phyloP scores from a whole-genome alignment of 345 rosid species.

The Corchorus capsularis region DNA sequence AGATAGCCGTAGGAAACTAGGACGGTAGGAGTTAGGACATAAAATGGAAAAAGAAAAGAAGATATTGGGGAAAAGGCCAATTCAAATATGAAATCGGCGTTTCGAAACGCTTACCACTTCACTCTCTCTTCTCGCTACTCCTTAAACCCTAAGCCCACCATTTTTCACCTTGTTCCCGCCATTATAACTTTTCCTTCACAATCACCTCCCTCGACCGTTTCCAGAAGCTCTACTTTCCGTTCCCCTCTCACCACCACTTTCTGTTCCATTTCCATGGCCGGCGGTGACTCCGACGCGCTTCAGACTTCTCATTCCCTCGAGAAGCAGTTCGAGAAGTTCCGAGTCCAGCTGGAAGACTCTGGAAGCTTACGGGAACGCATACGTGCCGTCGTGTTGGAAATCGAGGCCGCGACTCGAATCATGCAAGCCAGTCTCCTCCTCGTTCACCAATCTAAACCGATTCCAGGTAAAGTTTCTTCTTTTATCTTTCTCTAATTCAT shows the following conservation, averaged over 20 bases:
- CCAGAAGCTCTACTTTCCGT: neutral
- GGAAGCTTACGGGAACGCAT: slow-evolving; percentile 75
- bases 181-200: slow-evolving; percentile 16
- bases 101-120: slow-evolving; percentile 43
- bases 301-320: slow-evolving; percentile 44
- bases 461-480: slow-evolving; percentile 53
- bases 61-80: too few species aligned
- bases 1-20: neutral
- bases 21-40: too few species aligned
- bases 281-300: slow-evolving; percentile 36
- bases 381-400: slow-evolving; percentile 67
- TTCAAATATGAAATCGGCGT: slow-evolving; percentile 41
- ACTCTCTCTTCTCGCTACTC: slow-evolving; percentile 32
- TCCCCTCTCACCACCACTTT: slow-evolving; percentile 16
- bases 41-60: neutral
- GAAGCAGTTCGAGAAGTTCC: slow-evolving; percentile 79
- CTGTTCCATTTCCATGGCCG: slow-evolving; percentile 53
- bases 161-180: slow-evolving; percentile 30
- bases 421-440: slow-evolving; percentile 79
- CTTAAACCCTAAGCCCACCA: slow-evolving; percentile 50
- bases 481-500: neutral
- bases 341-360: slow-evolving; percentile 70
- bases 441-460: slow-evolving; percentile 83
- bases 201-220: slow-evolving; percentile 2
- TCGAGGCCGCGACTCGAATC: slow-evolving; percentile 71